Base-by-base conservation (phyloP, 2,329 filamentous ascomycete species). In the Tricladium varicosporioides region DNA sequence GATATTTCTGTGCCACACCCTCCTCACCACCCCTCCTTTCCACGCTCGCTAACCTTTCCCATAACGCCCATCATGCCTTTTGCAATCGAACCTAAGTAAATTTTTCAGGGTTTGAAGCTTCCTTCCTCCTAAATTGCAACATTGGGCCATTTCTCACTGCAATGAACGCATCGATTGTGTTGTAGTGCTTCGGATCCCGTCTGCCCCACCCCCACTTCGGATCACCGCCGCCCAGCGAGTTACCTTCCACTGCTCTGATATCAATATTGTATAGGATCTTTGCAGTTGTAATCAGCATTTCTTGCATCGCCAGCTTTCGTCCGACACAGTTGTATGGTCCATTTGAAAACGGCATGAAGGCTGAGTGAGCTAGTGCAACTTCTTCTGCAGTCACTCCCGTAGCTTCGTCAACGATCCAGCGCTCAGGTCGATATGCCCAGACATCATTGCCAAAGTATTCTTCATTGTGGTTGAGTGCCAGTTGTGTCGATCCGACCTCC, bases 401-500 rank as follows among this genome's bases (percentile, higher is more conserved):
- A 4, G 15, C 40, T n/a, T 54, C 40, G 36, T 62, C 52, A 14
- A 40, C 32, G 13, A 60, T 59, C 61, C 60, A 63, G n/a, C 61
- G 60, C 43, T 63, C 61, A 2, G 60, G 60, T 42, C 57, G 51
- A 18, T 45, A 62, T 40, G 42, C n/a, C n/a, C n/a, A 46, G 11
- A 49, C n/a, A 43, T 72, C 63, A 7, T 27, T 27, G 1, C 72
- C 73, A 65, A 74, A 78, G 67, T 76, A 32, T 9, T 49, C 56
- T 18, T 54, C 31, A 9, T 56, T 44, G 42, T 57, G 54, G 40
- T 74, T 70, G 2, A 69, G 60, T 0, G 71, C 69, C 73, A 72
- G 76, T 0, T 65, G 60, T 27, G 73, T 73, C 19, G 71, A 63
- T 0, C 73, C 73, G 0, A 76, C 67, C 1, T 71, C 63, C 0